Evolutionary conservation across 164 flowering plant genomes (phyloP), one percentile per base, ranked within the genome.

Genomic region (Macadamia tetraphylla): DNA sequence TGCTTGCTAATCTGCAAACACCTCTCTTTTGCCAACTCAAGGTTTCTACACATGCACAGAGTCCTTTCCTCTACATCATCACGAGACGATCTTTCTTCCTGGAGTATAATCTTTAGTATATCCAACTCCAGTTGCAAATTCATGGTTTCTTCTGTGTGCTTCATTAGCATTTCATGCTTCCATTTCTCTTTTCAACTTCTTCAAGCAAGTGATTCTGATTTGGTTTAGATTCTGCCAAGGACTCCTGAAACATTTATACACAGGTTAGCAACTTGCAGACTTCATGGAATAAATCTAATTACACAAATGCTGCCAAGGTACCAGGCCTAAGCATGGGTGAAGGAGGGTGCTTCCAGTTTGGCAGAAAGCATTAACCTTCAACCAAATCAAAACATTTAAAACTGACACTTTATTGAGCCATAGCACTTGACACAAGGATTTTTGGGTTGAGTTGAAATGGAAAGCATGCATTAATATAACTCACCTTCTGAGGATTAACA

Each of bases 81-180:
- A 67, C 71, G 79, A 67, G 73, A 79, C 29, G 82, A 72, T 70
- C 81, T 92, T 76, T 90, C 94, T 80, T 95, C 97, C 76, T 86
- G 80, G 44, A 92, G 84, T 73, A 95, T 83, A 52, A 83, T 75
- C 76, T 92, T 92, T 31, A 90, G 43, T 60, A 90, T 81, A 73
- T 95, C 97, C 71, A 89, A 61, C 82, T 95, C 98, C 73, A 95
- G 80, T 68, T 89, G 89, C 78, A 90, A 78, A 80, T 88, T 78
- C 81, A 92, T 51, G 44, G 85, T 60, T 62, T 86, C 90, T 75
- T 90, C 97, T 29, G 73, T 75, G 60, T 78, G 80, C 61, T 76
- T 78, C 65, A 68, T 13, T 32, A 63, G 62, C 63, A 43, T 55
- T 71, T 67, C 77, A 68, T 76, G 66, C 44, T 70, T 70, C 66